Evolutionary conservation across 1,284 basidiomycete species (phyloP), one percentile per base, ranked within the genome.

Genomic region (Cutaneotrichosporon mucoides): DNA sequence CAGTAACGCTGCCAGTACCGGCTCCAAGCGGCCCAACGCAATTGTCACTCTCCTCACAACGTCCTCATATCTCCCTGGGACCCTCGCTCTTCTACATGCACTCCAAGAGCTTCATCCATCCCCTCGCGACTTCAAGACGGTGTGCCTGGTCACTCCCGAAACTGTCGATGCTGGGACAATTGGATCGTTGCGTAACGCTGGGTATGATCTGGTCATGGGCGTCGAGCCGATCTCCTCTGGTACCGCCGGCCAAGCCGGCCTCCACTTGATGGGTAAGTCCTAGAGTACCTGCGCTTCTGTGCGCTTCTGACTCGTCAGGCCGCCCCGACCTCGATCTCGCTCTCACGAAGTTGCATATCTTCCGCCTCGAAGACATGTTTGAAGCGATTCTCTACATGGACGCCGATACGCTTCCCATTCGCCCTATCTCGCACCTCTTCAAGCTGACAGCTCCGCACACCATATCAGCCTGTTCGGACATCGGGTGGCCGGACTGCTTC

Each of bases 401-500:
- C 78, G 93, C 95, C 66, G 95, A 99, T 76, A 87, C 93, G 50
- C 87, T 99, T 62, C 92, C 94, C 48, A 83, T 96, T 53, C 85
- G 86, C 13, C 88, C 92, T 16, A 79, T 97, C 53, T 88, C 89
- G 24, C 91, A 93, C 75, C 85, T 97, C n/a, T 94, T 97, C 76
- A 81, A 82, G 34, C 82, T 86, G 0, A 72, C 72, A 15, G 46
- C 51, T 11, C 69, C 68, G n/a, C 73, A 76, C 60, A 63, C 63
- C 33, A 78, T 83, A 66, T 88, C 93, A 45, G 95, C 95, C 9
- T 89, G 87, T 13, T 92, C 95, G 5, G 95, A 99, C 76, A 90
- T 92, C 36, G 95, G 95, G 66, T 99, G 95, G 95, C 95, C 95
- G 43, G 95, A 99, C 77, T 93, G 95, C 61, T 98, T 99, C 82